These are phyloP conservation scores for Cryphonectria parasitica DNA, from an alignment of 2,329 filamentous ascomycete genomes.

Conservation along the genomic window DNA sequence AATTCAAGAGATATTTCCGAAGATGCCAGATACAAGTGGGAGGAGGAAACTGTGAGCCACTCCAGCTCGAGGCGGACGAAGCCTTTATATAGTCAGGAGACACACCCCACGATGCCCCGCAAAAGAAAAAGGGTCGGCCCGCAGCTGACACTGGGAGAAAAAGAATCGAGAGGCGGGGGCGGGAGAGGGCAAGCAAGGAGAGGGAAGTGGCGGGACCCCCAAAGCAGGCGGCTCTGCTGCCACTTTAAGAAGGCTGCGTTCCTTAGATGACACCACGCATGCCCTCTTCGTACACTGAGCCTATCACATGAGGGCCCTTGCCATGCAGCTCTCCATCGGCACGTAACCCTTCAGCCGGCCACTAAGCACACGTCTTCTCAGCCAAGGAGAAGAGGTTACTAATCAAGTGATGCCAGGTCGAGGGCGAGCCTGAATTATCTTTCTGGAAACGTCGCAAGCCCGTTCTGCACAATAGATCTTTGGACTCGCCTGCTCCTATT, in stretches of 20 bases:
- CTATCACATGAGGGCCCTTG: not conserved
- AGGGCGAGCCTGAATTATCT: not conserved
- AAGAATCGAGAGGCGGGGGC: not conserved
- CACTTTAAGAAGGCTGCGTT: not conserved
- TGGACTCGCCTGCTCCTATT: not conserved
- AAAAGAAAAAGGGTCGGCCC: not conserved
- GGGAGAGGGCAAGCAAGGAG: not conserved
- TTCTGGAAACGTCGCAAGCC: not conserved
- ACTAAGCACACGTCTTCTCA: not conserved
- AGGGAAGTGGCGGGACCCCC: not conserved
- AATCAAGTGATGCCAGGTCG: not conserved
- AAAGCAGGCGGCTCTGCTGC: not conserved
- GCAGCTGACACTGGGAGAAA: not conserved
- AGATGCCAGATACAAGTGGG: not conserved
- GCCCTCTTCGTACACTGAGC: not conserved
- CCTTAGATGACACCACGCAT: not conserved
- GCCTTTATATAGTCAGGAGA: not conserved
- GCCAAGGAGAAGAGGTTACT: not conserved
- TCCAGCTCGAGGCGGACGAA: not conserved
- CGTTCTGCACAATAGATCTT: not conserved
- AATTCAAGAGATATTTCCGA: not conserved
- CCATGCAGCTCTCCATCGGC: not conserved
- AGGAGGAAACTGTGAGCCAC: not conserved
- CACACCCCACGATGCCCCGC: not conserved
- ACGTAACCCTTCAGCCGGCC: not conserved